Evolutionary conservation across 1,284 basidiomycete species (phyloP).

Genomic region (Ganoderma resinaceum): DNA sequence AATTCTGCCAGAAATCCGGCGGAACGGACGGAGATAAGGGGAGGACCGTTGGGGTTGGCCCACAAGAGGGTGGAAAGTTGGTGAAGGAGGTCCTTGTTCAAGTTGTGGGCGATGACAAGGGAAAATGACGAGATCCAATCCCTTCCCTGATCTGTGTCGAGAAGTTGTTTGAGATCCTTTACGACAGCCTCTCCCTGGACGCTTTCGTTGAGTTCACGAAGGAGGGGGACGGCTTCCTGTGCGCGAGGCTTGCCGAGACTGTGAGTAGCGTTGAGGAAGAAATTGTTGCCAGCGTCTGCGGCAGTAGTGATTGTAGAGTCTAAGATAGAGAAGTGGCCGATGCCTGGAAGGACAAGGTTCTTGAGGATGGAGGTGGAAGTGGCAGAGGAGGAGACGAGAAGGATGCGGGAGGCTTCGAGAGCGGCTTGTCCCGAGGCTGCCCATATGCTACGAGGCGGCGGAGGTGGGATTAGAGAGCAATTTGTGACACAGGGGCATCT

Average conservation of each 20-base stretch:
- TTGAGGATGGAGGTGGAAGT: conserved; percentile 90
- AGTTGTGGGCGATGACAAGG: conserved; percentile 87
- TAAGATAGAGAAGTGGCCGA: conserved; percentile 91
- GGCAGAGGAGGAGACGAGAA: conserved; percentile 83
- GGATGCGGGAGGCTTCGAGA: conserved; percentile 84
- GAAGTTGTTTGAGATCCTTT: conserved; percentile 61
- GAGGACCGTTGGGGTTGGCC: conserved; percentile 62
- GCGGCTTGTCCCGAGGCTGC: conserved; percentile 93
- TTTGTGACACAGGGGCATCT: conserved; percentile 30
- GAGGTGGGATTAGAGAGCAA: not conserved
- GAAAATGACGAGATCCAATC: conserved; percentile 58
- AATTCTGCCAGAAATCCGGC: conserved; percentile 92
- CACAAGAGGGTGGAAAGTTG: conserved; percentile 74
- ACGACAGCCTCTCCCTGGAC: conserved; percentile 79
- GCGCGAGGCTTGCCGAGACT: conserved; percentile 86
- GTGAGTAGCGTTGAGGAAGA: conserved; percentile 84
- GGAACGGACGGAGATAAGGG: conserved; percentile 80
- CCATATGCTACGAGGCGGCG: conserved; percentile 76
- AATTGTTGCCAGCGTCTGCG: conserved; percentile 93
- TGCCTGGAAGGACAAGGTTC: conserved; percentile 94
- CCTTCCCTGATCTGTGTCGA: conserved; percentile 55
- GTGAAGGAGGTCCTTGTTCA: conserved; percentile 62
- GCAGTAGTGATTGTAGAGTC: conserved; percentile 69
- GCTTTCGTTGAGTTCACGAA: conserved; percentile 89
- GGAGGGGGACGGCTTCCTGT: conserved; percentile 77